Evolutionary conservation across 345 rosid species (phyloP).

Genomic region (Arabidopsis arenosa): DNA sequence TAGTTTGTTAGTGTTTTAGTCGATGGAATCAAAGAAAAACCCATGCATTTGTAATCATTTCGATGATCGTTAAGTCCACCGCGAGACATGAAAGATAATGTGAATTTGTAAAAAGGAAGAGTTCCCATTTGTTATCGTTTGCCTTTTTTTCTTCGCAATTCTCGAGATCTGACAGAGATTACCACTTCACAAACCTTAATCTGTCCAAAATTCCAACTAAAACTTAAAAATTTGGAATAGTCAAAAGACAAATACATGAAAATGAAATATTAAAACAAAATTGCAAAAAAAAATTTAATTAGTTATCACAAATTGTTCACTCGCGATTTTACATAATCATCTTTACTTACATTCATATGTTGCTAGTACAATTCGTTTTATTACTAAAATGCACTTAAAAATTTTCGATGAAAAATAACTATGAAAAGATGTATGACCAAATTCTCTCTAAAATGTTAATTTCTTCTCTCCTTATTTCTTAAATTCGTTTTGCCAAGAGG

Average conservation of each 20-base stretch:
- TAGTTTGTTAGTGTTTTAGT: constrained; percentile 33
- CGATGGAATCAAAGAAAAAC: constrained; percentile 26
- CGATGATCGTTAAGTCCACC: constrained; percentile 36
- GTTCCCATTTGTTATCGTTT: neutral
- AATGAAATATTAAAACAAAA: too few species aligned
- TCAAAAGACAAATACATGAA: neutral
- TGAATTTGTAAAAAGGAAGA: neutral
- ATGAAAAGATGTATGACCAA: neutral
- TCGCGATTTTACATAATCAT: too few species aligned
- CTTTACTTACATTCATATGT: too few species aligned
- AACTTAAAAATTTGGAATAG: neutral
- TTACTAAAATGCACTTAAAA: too few species aligned
- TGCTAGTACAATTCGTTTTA: too few species aligned
- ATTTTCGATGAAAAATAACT: too few species aligned
- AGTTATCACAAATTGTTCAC: too few species aligned
- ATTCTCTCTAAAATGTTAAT: neutral
- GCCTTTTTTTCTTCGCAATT: constrained; percentile 25
- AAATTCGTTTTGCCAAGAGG: neutral
- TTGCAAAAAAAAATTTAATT: neutral
- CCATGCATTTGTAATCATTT: constrained; percentile 47
- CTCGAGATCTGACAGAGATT: constrained; percentile 33
- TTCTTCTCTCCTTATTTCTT: neutral
- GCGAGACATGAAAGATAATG: constrained; percentile 17
- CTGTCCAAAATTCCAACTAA: neutral
- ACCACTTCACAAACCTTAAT: constrained; percentile 21